Percentiles rank a stretch among this genome's conserved stretches.
Conservation (phyloP, 768 basidiomycete genomes). For the Termitomyces sp. region DNA sequence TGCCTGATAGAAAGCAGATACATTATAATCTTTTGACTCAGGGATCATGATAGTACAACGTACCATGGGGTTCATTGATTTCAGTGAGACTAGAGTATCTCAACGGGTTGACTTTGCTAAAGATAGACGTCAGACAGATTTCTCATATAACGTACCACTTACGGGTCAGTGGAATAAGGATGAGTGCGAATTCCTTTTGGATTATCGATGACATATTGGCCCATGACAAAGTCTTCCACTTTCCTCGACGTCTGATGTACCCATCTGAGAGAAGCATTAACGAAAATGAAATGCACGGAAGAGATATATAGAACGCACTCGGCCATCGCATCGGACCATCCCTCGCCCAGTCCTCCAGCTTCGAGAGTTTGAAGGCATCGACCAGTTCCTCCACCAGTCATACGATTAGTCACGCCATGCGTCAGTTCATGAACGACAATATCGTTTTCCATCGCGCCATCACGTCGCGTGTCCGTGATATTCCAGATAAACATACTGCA, state of each 20-base stretch:
- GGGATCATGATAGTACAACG: constrained; percentile 7
- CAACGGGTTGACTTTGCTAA: constrained; percentile 37
- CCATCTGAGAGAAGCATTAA: constrained; percentile 25
- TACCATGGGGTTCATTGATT: constrained; percentile 44
- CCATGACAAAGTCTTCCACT: constrained; percentile 36
- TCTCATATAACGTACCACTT: constrained; percentile 13
- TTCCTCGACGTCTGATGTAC: constrained; percentile 32
- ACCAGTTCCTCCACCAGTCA: constrained; percentile 55
- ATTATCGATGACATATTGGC: constrained; percentile 46
- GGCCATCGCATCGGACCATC: constrained; percentile 55
- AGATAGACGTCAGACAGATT: neutral
- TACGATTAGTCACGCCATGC: constrained; percentile 42
- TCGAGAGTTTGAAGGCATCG: constrained; percentile 62
- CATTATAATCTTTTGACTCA: neutral
- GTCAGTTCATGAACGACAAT: constrained; percentile 48
- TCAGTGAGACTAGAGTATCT: constrained; percentile 35
- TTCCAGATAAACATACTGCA: constrained; percentile 25
- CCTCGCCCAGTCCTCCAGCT: constrained; percentile 67
- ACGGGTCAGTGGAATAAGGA: constrained; percentile 51
- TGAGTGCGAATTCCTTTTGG: constrained; percentile 47
- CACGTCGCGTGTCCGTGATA: constrained; percentile 37
- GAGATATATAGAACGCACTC: constrained; percentile 22
- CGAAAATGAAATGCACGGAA: neutral
- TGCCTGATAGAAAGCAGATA: constrained; percentile 22
- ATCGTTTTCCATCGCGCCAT: constrained; percentile 63